phyloP scores from a whole-genome alignment of 495 filamentous ascomycete genomes.

The Saxispiralis lemnorum region DNA sequence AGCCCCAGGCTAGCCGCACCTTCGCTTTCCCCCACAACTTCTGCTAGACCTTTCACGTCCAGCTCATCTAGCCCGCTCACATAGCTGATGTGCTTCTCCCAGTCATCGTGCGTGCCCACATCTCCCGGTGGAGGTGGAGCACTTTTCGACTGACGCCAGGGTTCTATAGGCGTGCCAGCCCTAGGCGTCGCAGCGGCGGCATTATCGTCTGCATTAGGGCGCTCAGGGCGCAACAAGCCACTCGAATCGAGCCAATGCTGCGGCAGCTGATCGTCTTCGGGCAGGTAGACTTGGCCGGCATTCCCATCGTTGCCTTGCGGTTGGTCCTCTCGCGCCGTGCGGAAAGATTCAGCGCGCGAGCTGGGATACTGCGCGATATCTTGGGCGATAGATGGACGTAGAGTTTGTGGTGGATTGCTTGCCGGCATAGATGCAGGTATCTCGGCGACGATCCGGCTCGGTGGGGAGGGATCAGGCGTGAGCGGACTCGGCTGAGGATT shows the following conservation, averaged over 20 bases:
- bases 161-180: neutral
- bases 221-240: neutral
- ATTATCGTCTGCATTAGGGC: neutral
- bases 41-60: constrained; percentile 1
- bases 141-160: neutral
- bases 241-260: constrained; percentile 3
- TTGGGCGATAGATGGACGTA: neutral
- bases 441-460: constrained; percentile 15
- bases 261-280: constrained; percentile 9
- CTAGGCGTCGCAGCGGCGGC: neutral
- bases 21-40: neutral
- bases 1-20: no score
- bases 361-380: constrained; percentile 8
- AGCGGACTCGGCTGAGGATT: constrained; percentile 19
- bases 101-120: neutral
- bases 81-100: constrained; percentile 14
- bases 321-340: constrained; percentile 22
- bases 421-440: constrained; percentile 9
- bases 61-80: constrained; percentile 5
- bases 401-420: constrained; percentile 11
- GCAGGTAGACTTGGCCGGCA: constrained; percentile 12
- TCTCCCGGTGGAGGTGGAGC: neutral
- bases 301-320: constrained; percentile 9
- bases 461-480: constrained; percentile 25
- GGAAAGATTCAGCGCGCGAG: constrained; percentile 24